These are phyloP conservation scores for Scutellaria galericulata DNA, from an alignment of 257 asterid species.

Conservation along the genomic window DNA sequence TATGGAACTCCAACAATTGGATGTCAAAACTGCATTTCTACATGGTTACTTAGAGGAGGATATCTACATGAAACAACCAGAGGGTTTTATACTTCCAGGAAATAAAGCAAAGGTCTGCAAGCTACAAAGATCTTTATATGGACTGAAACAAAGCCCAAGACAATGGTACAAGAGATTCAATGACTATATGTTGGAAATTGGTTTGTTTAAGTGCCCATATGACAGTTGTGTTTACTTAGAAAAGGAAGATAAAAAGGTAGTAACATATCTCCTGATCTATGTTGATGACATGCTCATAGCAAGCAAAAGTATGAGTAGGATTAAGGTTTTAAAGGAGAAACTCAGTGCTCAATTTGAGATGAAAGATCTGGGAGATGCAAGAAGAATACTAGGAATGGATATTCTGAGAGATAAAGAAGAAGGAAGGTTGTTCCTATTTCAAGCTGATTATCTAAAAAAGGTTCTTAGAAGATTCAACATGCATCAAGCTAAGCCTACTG, in stretches of 20 bases:
- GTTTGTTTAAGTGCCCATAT: neutral
- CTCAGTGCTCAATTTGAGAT: neutral
- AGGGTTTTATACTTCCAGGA: no score
- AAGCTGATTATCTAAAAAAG: neutral
- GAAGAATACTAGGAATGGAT: neutral
- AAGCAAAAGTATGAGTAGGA: neutral
- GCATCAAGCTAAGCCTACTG: neutral
- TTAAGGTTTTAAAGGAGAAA: neutral
- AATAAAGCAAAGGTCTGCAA: no score
- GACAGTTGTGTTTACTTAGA: neutral
- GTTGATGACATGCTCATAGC: neutral
- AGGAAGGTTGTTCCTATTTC: neutral
- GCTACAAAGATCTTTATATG: no score
- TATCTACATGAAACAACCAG: no score
- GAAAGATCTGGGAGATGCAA: neutral
- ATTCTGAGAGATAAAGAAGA: neutral
- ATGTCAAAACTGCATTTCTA: no score
- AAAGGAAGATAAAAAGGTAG: neutral
- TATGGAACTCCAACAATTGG: no score
- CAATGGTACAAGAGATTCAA: no score
- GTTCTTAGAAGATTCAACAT: neutral
- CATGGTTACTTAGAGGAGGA: no score
- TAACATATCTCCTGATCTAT: neutral
- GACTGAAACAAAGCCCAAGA: neutral
- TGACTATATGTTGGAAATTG: no score